phyloP scores from a whole-genome alignment of 169 alveolate species.

The Plasmodium gallinaceum region DNA sequence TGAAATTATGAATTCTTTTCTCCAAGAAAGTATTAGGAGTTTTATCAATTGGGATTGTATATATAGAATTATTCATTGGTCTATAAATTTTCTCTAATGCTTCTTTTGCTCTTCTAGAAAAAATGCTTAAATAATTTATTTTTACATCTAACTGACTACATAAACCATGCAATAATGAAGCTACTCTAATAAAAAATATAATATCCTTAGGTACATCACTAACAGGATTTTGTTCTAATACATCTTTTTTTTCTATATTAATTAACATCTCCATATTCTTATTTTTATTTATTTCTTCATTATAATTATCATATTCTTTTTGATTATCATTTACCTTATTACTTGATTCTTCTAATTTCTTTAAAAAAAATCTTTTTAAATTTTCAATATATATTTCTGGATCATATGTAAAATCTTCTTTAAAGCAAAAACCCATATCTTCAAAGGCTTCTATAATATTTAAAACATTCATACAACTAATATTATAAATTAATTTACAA shows the following conservation, averaged over 20 bases:
- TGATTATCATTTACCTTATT: constrained; percentile 37
- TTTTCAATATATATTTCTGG: constrained; percentile 91
- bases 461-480: constrained; percentile 86
- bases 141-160: constrained; percentile 85
- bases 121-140: constrained; percentile 85
- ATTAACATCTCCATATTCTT: constrained; percentile 45
- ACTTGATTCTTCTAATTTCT: constrained; percentile 68
- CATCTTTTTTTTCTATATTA: constrained; percentile 57
- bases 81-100: constrained; percentile 65
- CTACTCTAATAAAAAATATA: constrained; percentile 87
- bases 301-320: constrained; percentile 6
- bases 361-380: constrained; percentile 81
- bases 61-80: constrained; percentile 44
- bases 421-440: constrained; percentile 89
- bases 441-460: constrained; percentile 90
- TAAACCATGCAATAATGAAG: constrained; percentile 88
- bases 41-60: constrained; percentile 61
- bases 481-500: constrained; percentile 84
- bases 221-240: constrained; percentile 79
- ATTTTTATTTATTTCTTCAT: constrained; percentile 2
- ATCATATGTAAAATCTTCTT: constrained; percentile 82
- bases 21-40: constrained; percentile 56
- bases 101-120: constrained; percentile 85
- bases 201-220: constrained; percentile 90
- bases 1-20: constrained; percentile 56